Evolutionary conservation across 2,329 filamentous ascomycete species (phyloP).

Genomic region (Talaromyces amestolkiae): DNA sequence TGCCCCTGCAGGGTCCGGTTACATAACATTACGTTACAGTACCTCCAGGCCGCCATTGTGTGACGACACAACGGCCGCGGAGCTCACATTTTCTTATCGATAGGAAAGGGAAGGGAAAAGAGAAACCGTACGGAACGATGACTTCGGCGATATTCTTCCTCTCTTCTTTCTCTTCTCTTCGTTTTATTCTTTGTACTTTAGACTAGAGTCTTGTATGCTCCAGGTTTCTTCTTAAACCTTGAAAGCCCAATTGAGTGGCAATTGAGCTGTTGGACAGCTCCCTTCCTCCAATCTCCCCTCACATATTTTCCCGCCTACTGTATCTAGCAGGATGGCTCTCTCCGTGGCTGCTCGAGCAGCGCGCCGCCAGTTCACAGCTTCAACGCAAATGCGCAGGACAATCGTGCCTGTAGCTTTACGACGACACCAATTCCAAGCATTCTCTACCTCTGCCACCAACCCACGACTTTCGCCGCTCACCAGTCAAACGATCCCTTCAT

Average conservation of each 20-base stretch:
- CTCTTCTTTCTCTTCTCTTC: not conserved
- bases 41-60: not conserved
- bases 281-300: not conserved
- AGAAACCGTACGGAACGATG: not conserved
- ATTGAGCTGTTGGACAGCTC: slow-evolving; percentile 10
- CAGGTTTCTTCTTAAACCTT: not conserved
- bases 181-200: not conserved
- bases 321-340: slow-evolving; percentile 15
- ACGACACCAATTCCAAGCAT: slow-evolving; percentile 24
- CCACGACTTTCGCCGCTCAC: slow-evolving; percentile 28
- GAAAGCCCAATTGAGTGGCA: slow-evolving; percentile 13
- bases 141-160: not conserved
- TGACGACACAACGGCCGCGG: slow-evolving; percentile 7
- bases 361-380: slow-evolving; percentile 9
- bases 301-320: not conserved
- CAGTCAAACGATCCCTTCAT: slow-evolving; percentile 24
- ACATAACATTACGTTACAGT: slow-evolving; percentile 11
- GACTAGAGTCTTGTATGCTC: not conserved
- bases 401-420: slow-evolving; percentile 9
- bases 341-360: slow-evolving; percentile 16
- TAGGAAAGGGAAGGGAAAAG: slow-evolving; percentile 6
- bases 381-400: slow-evolving; percentile 8
- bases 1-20: not conserved
- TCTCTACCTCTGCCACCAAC: slow-evolving; percentile 24
- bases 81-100: slow-evolving; percentile 14